Evolutionary conservation across 495 filamentous ascomycete genomes (phyloP), one percentile per base, ranked within the genome.

Genomic region (Podospora didyma): DNA sequence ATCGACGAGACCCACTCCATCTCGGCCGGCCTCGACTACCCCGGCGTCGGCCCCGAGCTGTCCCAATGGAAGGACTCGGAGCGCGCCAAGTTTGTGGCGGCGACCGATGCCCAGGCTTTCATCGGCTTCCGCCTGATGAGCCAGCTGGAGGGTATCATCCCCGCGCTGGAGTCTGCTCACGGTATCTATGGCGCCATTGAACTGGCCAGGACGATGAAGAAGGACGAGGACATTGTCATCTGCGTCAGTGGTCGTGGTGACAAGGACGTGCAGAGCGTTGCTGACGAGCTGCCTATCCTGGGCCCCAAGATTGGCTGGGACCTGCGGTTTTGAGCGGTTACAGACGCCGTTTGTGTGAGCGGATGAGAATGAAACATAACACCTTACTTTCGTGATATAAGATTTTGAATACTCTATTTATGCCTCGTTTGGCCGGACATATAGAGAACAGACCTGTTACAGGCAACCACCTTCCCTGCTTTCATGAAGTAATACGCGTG

Each of bases 251-350:
- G 94, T 16, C 80, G 94, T 61, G 94, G 94, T 37, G 94, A 98
- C 67, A 98, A 98, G 82, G 94, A 98, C 71, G 94, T 98, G 39
- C 92, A 97, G 84, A 95, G 89, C 66, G 93, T 98, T 39, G 94
- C 94, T 2, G 94, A 98, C 57, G 90, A 96, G 73, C 74, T 98
- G 62, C 94, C 94, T 21, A 87, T 76, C 56, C 65, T 98, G 57
- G 94, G 94, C 0, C 95, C 95, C 9, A 73, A 86, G 77, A 97
- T 98, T 70, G 90, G 90, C 54, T 98, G 94, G 94, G 93, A 97
- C 77, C 73, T 98, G 75, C 82, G 94, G 48, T 96, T 85, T 45
- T 78, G 67, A 67, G 54, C 3, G 44, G 19, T n/a, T n/a, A n/a
- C n/a, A n/a, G n/a, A n/a, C n/a, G n/a, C n/a, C n/a, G n/a, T n/a